These are phyloP conservation scores for Schizophyllum amplum DNA, from an alignment of 1,284 basidiomycete species.

Conservation along the genomic window DNA sequence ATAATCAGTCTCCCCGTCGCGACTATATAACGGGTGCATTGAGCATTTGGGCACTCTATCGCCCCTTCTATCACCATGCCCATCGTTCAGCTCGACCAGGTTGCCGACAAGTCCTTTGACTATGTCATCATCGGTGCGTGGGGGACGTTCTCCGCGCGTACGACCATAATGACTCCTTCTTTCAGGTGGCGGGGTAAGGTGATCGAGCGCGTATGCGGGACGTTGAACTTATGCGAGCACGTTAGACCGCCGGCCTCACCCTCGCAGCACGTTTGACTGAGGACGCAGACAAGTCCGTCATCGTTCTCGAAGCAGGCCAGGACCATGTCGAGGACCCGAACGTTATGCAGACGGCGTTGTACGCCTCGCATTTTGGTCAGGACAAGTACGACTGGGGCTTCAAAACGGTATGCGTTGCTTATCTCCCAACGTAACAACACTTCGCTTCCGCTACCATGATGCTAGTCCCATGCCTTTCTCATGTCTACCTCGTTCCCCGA, in stretches of 20 bases:
- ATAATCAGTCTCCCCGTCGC: too few species aligned
- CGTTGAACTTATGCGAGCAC: neutral
- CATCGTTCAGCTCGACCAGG: neutral
- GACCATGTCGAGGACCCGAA: slow-evolving; percentile 23
- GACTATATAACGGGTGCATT: neutral
- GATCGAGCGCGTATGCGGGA: neutral
- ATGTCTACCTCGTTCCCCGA: neutral
- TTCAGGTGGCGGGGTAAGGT: neutral
- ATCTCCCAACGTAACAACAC: too few species aligned
- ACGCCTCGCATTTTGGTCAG: slow-evolving; percentile 16
- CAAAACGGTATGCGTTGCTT: slow-evolving; percentile 20
- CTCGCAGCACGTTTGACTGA: slow-evolving; percentile 36
- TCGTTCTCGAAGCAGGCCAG: slow-evolving; percentile 32
- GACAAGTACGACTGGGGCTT: slow-evolving; percentile 23
- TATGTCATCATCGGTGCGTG: slow-evolving; percentile 9
- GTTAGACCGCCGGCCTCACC: slow-evolving; percentile 7
- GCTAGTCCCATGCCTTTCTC: too few species aligned
- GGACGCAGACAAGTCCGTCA: slow-evolving; percentile 27
- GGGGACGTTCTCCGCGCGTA: too few species aligned
- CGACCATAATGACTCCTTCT: neutral
- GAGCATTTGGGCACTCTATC: neutral
- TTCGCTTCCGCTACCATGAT: too few species aligned
- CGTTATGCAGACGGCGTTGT: slow-evolving; percentile 14
- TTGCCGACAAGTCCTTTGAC: slow-evolving; percentile 6
- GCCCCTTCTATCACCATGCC: neutral